Evolutionary conservation across 257 asterid genomes (phyloP).

Genomic region (Salvia hispanica): DNA sequence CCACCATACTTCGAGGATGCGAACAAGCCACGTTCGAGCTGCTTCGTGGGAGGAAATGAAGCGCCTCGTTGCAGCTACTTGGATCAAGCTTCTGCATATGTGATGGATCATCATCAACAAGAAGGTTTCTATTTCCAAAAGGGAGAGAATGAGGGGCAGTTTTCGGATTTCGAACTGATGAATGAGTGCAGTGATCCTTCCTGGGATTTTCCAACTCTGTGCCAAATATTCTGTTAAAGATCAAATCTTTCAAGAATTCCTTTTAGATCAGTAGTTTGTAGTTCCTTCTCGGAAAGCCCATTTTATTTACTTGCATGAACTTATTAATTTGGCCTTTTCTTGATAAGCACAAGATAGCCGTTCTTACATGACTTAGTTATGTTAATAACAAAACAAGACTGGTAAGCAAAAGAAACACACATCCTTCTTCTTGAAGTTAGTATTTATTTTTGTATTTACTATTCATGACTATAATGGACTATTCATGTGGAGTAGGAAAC

Average conservation of each 20-base stretch:
- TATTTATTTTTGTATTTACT: background rate
- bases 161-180: conserved; percentile 40
- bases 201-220: conserved; percentile 59
- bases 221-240: conserved; percentile 56
- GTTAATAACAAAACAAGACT: background rate
- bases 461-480: background rate
- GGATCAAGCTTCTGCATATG: conserved; percentile 29
- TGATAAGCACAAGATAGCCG: no score
- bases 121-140: conserved; percentile 31
- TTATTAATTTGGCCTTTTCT: no score
- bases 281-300: background rate
- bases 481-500: background rate
- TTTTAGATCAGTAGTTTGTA: background rate
- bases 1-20: conserved; percentile 33
- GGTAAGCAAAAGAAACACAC: background rate
- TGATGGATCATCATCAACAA: conserved; percentile 31
- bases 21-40: conserved; percentile 51
- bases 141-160: conserved; percentile 28
- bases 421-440: conserved; percentile 6
- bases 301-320: no score
- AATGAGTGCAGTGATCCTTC: conserved; percentile 49
- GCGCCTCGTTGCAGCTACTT: conserved; percentile 16
- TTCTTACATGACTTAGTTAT: no score
- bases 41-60: conserved; percentile 41
- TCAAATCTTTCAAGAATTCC: conserved; percentile 12